A percentile compares a stretch with the other conserved stretches of the same genome.
These are phyloP conservation scores for Chalciporus pseudorubinellus DNA, from an alignment of 768 basidiomycete genomes.

Conservation along the genomic window DNA sequence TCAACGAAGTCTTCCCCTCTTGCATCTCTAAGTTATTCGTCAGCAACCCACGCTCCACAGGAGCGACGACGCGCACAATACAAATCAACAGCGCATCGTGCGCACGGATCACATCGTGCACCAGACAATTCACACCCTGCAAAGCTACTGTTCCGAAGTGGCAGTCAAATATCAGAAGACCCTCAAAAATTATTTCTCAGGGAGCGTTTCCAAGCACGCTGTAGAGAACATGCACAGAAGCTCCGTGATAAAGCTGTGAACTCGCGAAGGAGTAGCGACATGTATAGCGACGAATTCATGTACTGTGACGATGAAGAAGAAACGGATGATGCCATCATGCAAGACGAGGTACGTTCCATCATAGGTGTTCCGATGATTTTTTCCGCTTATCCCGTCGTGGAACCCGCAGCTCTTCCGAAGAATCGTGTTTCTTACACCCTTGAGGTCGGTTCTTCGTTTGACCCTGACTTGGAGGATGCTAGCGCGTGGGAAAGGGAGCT, in stretches of 20 bases:
- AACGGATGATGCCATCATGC: slow-evolving; percentile 56
- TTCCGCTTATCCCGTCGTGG: slow-evolving; percentile 14
- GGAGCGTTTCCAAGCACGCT: slow-evolving; percentile 59
- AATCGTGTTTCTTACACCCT: slow-evolving; percentile 58
- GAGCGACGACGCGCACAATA: slow-evolving; percentile 57
- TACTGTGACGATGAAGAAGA: slow-evolving; percentile 57
- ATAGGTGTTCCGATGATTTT: neutral
- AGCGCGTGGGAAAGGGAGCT: slow-evolving; percentile 58
- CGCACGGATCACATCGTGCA: slow-evolving; percentile 26
- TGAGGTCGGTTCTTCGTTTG: slow-evolving; percentile 75
- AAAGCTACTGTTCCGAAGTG: slow-evolving; percentile 15
- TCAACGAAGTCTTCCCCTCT: slow-evolving; percentile 51
- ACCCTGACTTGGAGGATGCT: slow-evolving; percentile 68
- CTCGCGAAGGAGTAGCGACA: slow-evolving; percentile 45
- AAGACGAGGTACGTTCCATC: slow-evolving; percentile 49
- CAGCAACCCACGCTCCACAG: slow-evolving; percentile 47
- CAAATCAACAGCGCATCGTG: slow-evolving; percentile 39
- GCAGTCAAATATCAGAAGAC: slow-evolving; percentile 34
- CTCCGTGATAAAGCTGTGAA: slow-evolving; percentile 50
- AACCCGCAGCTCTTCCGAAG: slow-evolving; percentile 59
- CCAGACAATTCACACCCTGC: slow-evolving; percentile 9
- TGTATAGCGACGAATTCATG: slow-evolving; percentile 43
- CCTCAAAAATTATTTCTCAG: slow-evolving; percentile 55
- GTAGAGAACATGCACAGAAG: slow-evolving; percentile 58
- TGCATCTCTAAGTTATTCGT: slow-evolving; percentile 42